Conservation (phyloP, 1,139 yeast species). For the Zygotorulaspora mrakii region DNA sequence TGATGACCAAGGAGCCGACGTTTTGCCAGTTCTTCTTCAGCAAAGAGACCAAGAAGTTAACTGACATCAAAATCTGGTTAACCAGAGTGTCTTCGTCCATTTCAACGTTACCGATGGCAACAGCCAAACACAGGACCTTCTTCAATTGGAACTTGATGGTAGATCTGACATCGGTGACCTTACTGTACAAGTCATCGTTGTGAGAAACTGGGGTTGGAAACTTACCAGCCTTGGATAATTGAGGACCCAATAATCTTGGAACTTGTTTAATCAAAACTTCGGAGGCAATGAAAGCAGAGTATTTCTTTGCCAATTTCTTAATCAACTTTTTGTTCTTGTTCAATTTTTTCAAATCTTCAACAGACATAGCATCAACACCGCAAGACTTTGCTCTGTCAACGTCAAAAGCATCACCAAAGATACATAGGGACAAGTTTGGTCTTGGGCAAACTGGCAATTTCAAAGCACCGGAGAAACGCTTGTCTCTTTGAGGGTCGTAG, state of each 20-base stretch:
- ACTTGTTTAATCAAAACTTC: constrained; percentile 99
- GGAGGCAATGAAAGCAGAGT: constrained; percentile 99
- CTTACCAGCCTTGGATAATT: constrained; percentile 99
- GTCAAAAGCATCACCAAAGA: constrained; percentile 99
- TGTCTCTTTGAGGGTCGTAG: constrained; percentile 99
- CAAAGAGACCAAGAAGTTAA: constrained; percentile 98
- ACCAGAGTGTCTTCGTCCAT: constrained; percentile 97
- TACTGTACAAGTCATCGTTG: constrained; percentile 94
- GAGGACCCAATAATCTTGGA: constrained; percentile 99
- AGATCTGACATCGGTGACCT: constrained; percentile 96
- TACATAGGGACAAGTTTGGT: constrained; percentile 99
- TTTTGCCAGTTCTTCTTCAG: constrained; percentile 99
- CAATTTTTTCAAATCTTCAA: constrained; percentile 99
- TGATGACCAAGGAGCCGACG: constrained; percentile 98
- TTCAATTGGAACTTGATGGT: constrained; percentile 99
- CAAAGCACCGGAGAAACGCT: constrained; percentile 99
- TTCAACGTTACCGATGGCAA: constrained; percentile 96
- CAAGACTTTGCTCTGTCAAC: constrained; percentile 99
- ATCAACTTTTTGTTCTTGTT: constrained; percentile 99
- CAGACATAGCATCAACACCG: constrained; percentile 99
- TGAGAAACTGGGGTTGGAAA: constrained; percentile 99
- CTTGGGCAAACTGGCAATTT: constrained; percentile 99
- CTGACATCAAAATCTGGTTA: constrained; percentile 97
- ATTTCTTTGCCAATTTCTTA: constrained; percentile 99
- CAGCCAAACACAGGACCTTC: constrained; percentile 92